Evolutionary conservation across 495 filamentous ascomycete genomes (phyloP).

Genomic region (Penicillium angulare): DNA sequence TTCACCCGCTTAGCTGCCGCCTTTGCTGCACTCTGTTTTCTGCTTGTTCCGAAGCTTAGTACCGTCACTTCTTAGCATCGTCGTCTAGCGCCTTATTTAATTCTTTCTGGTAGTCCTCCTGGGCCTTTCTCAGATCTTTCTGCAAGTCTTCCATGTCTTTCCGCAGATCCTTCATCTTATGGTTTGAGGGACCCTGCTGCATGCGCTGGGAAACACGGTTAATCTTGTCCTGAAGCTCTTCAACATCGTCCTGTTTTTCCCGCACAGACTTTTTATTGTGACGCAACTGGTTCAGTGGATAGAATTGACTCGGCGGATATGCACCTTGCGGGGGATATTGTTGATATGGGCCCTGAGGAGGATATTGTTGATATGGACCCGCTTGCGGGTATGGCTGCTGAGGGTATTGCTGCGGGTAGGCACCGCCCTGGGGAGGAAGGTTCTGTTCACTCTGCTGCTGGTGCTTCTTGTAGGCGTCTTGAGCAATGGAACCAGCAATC

Average conservation of each 20-base stretch:
- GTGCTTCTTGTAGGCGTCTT: conserved; percentile 48
- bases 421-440: conserved; percentile 5
- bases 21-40: too few relatives aligned
- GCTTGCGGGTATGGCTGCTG: conserved; percentile 3
- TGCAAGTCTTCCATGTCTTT: conserved; percentile 6
- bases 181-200: conserved; percentile 3
- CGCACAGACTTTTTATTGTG: conserved; percentile 8
- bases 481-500: conserved; percentile 44
- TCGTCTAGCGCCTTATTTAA: conserved; percentile 5
- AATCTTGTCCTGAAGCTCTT: conserved; percentile 5
- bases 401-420: conserved; percentile 3
- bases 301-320: conserved; percentile 7
- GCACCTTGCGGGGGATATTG: conserved; percentile 2
- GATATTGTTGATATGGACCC: conserved; percentile 7
- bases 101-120: conserved; percentile 7
- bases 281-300: conserved; percentile 3
- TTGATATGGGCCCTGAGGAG: conserved; percentile 5
- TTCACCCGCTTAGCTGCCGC: too few relatives aligned
- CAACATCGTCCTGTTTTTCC: conserved; percentile 6
- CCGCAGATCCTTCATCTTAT: conserved; percentile 8
- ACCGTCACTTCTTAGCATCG: too few relatives aligned
- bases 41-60: too few relatives aligned
- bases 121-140: conserved; percentile 6
- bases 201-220: conserved; percentile 3
- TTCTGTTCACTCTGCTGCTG: conserved; percentile 26